These are phyloP conservation scores for Gloeopeniophorella convolvens DNA, from an alignment of 768 basidiomycete genomes.

Conservation along the genomic window DNA sequence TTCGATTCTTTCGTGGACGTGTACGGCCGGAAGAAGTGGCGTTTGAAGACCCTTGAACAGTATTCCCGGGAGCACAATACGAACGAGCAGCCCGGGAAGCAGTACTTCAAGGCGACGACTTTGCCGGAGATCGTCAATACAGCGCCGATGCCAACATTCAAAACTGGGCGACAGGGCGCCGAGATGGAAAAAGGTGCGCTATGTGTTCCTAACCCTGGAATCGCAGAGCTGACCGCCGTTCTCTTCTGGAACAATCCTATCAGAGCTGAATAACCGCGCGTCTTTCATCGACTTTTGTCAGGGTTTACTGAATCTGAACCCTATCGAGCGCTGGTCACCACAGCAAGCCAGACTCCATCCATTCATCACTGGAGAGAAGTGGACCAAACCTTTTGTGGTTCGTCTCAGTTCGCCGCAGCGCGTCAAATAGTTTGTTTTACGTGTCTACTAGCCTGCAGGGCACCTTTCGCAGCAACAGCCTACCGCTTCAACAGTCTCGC, in stretches of 20 bases:
- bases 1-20: slow-evolving; percentile 77
- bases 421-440: neutral
- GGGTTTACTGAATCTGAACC: slow-evolving; percentile 90
- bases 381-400: slow-evolving; percentile 78
- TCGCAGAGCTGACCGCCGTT: neutral
- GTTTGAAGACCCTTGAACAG: slow-evolving; percentile 87
- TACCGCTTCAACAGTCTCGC: slow-evolving; percentile 27
- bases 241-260: neutral
- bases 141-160: slow-evolving; percentile 86
- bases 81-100: slow-evolving; percentile 96
- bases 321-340: slow-evolving; percentile 93
- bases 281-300: slow-evolving; percentile 98
- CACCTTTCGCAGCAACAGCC: slow-evolving; percentile 19
- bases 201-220: neutral
- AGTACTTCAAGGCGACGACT: slow-evolving; percentile 94
- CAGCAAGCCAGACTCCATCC: slow-evolving; percentile 95
- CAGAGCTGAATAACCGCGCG: slow-evolving; percentile 89
- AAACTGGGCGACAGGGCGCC: slow-evolving; percentile 57
- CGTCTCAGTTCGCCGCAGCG: slow-evolving; percentile 27
- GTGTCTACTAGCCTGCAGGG: slow-evolving; percentile 21
- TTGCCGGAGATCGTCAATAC: slow-evolving; percentile 94
- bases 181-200: slow-evolving; percentile 86
- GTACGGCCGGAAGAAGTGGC: slow-evolving; percentile 76
- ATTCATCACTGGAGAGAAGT: slow-evolving; percentile 97
- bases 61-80: slow-evolving; percentile 93